Percentiles rank a stretch among this genome's conserved stretches.
phyloP scores from a whole-genome alignment of 2,329 filamentous ascomycete genomes.

The Microdochium nivale region DNA sequence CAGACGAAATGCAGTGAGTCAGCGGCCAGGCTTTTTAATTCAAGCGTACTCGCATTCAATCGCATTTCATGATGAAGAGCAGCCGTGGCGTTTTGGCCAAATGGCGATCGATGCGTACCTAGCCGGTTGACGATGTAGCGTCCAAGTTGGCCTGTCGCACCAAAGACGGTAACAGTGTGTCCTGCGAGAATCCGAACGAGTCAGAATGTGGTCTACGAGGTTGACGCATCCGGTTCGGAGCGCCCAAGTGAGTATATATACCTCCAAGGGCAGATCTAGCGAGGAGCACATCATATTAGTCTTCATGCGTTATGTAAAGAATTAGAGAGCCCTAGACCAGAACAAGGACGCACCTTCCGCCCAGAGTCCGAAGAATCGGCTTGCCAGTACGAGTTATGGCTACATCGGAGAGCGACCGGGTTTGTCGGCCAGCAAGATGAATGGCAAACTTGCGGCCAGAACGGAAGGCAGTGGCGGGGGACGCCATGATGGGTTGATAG shows the following conservation, averaged over 20 bases:
- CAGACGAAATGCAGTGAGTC: conserved; percentile 12
- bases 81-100: too few relatives aligned
- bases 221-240: neutral
- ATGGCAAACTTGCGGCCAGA: neutral
- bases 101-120: conserved; percentile 45
- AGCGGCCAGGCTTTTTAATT: conserved; percentile 12
- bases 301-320: neutral
- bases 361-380: conserved; percentile 80
- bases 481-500: conserved; percentile 40
- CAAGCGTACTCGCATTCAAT: conserved; percentile 1
- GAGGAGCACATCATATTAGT: conserved; percentile 10
- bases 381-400: conserved; percentile 93
- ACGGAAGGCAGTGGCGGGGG: conserved; percentile 9
- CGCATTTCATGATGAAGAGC: neutral
- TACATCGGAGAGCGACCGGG: conserved; percentile 65
- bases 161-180: conserved; percentile 95
- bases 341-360: conserved; percentile 64
- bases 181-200: conserved; percentile 40
- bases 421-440: conserved; percentile 43
- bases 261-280: conserved; percentile 76
- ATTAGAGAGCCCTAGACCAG: conserved; percentile 8
- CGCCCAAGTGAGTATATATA: conserved; percentile 30
- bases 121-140: conserved; percentile 96
- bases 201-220: conserved; percentile 1
- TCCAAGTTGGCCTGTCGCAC: conserved; percentile 90